These are phyloP conservation scores for Eimeria acervulina DNA, from an alignment of 169 alveolate species.

Conservation along the genomic window DNA sequence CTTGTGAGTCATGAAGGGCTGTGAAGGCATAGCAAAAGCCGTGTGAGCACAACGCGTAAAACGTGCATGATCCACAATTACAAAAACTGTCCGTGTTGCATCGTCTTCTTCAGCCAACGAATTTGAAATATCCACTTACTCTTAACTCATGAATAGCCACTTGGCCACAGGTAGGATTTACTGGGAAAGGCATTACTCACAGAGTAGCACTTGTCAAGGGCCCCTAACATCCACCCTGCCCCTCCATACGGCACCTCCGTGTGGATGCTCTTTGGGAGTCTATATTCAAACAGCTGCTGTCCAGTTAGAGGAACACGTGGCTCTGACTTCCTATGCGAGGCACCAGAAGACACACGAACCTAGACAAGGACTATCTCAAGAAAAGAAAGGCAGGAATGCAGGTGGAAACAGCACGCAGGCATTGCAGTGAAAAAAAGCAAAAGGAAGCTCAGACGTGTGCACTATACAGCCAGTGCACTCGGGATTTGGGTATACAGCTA, in stretches of 20 bases:
- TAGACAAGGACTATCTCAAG: neutral
- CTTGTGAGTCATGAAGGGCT: constrained; percentile 64
- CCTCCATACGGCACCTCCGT: constrained; percentile 75
- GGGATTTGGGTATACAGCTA: neutral
- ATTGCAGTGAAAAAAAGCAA: neutral
- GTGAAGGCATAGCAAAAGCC: neutral
- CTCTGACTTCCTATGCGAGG: constrained; percentile 37
- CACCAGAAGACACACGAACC: neutral
- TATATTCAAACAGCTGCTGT: constrained; percentile 35
- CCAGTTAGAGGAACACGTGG: constrained; percentile 66
- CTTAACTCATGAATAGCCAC: neutral
- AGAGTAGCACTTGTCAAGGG: constrained; percentile 60
- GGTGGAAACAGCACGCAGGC: neutral
- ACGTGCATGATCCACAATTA: neutral
- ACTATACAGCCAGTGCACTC: neutral
- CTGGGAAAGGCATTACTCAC: neutral
- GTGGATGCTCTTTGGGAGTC: constrained; percentile 46
- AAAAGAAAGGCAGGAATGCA: neutral
- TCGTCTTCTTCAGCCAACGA: neutral
- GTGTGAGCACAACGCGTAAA: neutral
- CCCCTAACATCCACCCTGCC: constrained; percentile 17
- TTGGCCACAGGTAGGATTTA: neutral
- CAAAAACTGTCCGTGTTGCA: neutral
- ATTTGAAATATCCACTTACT: neutral
- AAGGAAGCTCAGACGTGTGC: neutral